Percentiles rank a stretch among this genome's conserved stretches.
Conservation (phyloP, 371 early-diverging fungal species). For the Dipsacomyces acuminosporus region DNA sequence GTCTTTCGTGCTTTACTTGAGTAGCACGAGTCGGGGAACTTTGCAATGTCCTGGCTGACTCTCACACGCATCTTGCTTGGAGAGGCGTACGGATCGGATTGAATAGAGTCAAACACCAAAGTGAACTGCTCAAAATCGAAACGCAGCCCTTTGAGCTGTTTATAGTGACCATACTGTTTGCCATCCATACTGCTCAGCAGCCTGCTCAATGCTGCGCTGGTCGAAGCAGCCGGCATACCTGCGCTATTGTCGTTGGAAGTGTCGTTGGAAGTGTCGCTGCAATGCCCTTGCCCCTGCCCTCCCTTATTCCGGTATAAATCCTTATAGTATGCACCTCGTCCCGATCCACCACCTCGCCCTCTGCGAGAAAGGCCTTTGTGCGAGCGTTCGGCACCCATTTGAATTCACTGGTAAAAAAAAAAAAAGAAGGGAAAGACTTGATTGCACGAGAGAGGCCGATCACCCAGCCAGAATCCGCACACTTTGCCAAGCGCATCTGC, state of each 20-base stretch:
- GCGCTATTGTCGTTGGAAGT: no score
- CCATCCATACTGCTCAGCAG: constrained; percentile 16
- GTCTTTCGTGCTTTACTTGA: constrained; percentile 14
- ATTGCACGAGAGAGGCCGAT: no score
- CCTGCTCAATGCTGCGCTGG: not conserved
- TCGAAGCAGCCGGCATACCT: not conserved
- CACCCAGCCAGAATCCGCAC: no score
- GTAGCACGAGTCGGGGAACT: constrained; percentile 33
- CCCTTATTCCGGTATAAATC: constrained; percentile 12
- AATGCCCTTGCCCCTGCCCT: no score
- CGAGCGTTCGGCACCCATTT: not conserved
- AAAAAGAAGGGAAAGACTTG: not conserved
- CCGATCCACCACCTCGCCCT: not conserved
- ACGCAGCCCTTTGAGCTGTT: constrained; percentile 18
- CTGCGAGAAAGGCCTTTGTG: not conserved
- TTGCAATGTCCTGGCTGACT: constrained; percentile 27
- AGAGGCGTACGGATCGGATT: constrained; percentile 52
- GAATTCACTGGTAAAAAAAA: not conserved
- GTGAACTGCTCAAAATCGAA: constrained; percentile 29
- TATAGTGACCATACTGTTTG: constrained; percentile 29
- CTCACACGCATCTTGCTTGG: constrained; percentile 46
- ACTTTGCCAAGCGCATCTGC: no score
- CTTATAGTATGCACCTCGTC: constrained; percentile 25
- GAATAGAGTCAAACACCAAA: constrained; percentile 42
- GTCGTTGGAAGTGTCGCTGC: no score